Conservation (phyloP, 2,329 filamentous ascomycete genomes). For the Cercospora nicotianae region DNA sequence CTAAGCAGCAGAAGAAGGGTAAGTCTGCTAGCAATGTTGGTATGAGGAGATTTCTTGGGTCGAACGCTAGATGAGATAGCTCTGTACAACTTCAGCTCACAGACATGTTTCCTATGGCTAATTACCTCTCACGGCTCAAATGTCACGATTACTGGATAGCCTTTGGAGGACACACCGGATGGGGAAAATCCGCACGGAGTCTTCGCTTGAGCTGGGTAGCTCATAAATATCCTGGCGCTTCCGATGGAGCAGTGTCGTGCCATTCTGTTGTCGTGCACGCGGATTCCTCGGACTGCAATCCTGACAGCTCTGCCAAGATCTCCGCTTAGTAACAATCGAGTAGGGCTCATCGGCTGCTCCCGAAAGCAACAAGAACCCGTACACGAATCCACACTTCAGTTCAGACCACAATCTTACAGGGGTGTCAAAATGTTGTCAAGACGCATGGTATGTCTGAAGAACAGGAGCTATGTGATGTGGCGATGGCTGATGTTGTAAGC, state of each 20-base stretch:
- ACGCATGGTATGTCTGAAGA: slow-evolving; percentile 18
- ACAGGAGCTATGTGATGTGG: neutral
- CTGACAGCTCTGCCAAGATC: neutral
- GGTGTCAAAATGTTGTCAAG: slow-evolving; percentile 18
- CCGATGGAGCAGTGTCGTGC: neutral
- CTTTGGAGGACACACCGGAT: neutral
- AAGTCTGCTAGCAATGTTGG: slow-evolving; percentile 37
- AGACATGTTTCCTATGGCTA: neutral
- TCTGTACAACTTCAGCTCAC: neutral
- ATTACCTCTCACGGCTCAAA: neutral
- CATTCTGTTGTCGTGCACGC: neutral
- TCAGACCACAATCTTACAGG: neutral
- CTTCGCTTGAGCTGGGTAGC: neutral
- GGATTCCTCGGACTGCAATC: neutral
- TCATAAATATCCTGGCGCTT: neutral
- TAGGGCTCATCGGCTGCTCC: neutral
- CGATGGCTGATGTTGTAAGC: slow-evolving; percentile 52
- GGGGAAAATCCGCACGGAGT: neutral
- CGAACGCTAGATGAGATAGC: slow-evolving; percentile 10
- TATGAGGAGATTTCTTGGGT: slow-evolving; percentile 41
- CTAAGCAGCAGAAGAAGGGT: slow-evolving; percentile 49
- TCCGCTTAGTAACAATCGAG: neutral
- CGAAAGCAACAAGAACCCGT: neutral
- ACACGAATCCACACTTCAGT: neutral
- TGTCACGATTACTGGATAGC: neutral